Evolutionary conservation across 1,139 yeast species (phyloP).

Genomic region (Yamadazyma siamensis): DNA sequence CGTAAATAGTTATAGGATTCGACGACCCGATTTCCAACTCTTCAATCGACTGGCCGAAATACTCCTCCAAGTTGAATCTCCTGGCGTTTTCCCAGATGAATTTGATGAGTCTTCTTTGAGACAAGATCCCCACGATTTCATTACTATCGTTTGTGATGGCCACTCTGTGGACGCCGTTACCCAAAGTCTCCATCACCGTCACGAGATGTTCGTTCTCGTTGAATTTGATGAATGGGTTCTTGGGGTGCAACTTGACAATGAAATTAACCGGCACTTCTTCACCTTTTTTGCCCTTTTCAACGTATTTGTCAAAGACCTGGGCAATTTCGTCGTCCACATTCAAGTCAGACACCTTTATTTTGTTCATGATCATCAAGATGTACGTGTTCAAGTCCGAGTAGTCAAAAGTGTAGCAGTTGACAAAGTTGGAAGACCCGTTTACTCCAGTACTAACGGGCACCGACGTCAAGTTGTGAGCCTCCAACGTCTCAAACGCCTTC

Average conservation of each 20-base stretch:
- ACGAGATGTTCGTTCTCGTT: conserved; percentile 65
- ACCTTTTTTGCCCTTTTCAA: conserved; percentile 52
- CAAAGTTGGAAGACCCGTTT: conserved; percentile 39
- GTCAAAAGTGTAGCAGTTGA: conserved; percentile 78
- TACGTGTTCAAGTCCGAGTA: conserved; percentile 89
- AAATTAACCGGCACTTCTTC: conserved; percentile 78
- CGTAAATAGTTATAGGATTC: conserved; percentile 73
- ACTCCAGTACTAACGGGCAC: conserved; percentile 65
- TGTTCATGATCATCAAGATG: conserved; percentile 69
- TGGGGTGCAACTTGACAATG: conserved; percentile 75
- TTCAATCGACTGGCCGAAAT: conserved; percentile 62
- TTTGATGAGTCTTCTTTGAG: conserved; percentile 81
- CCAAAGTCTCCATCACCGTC: conserved; percentile 78
- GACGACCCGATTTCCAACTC: conserved; percentile 70
- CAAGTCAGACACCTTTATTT: conserved; percentile 42
- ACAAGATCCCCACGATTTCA: conserved; percentile 68
- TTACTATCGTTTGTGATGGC: conserved; percentile 63
- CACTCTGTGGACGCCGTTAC: conserved; percentile 88
- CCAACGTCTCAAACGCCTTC: conserved; percentile 77
- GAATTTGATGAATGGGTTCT: conserved; percentile 80
- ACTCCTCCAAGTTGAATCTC: conserved; percentile 74
- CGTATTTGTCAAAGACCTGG: conserved; percentile 10
- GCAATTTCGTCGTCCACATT: conserved; percentile 29
- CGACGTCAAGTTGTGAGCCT: conserved; percentile 71
- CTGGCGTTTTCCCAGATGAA: conserved; percentile 92